phyloP scores from a whole-genome alignment of 2,329 filamentous ascomycete species.

The Calcarisporium arbuscula region DNA sequence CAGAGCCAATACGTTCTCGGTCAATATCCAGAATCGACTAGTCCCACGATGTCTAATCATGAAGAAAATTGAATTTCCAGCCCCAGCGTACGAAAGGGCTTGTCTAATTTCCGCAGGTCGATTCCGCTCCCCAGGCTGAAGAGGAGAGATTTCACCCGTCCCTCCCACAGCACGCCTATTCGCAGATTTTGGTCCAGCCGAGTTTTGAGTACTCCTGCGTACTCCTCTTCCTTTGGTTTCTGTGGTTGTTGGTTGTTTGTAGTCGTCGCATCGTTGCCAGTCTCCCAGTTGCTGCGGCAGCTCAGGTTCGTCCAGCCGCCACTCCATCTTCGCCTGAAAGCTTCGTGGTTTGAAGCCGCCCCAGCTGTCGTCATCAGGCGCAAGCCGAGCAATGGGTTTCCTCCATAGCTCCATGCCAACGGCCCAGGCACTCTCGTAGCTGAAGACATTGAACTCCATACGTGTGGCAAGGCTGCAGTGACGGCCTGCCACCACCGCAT shows the following conservation, averaged over 20 bases:
- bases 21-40: too few species aligned
- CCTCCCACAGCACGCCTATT: constrained; percentile 87
- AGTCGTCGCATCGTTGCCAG: too few species aligned
- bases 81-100: constrained; percentile 70
- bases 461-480: constrained; percentile 81
- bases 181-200: constrained; percentile 82
- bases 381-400: constrained; percentile 40
- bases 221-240: constrained; percentile 49
- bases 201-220: constrained; percentile 83
- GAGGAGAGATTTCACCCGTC: constrained; percentile 82
- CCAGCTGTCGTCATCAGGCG: constrained; percentile 23
- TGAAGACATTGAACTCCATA: constrained; percentile 97
- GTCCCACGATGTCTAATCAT: too few species aligned
- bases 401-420: constrained; percentile 93
- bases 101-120: constrained; percentile 68
- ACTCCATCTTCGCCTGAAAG: constrained; percentile 49
- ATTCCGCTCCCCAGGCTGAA: constrained; percentile 86
- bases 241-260: too few species aligned
- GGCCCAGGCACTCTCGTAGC: constrained; percentile 91
- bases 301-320: constrained; percentile 36
- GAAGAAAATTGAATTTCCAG: constrained; percentile 80
- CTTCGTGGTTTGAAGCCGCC: constrained; percentile 25
- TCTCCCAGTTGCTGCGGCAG: constrained; percentile 29
- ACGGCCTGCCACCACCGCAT: constrained; percentile 80
- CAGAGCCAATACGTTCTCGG: too few species aligned